phyloP scores from a whole-genome alignment of 2,329 filamentous ascomycete species.

The Laburnicola sp. region DNA sequence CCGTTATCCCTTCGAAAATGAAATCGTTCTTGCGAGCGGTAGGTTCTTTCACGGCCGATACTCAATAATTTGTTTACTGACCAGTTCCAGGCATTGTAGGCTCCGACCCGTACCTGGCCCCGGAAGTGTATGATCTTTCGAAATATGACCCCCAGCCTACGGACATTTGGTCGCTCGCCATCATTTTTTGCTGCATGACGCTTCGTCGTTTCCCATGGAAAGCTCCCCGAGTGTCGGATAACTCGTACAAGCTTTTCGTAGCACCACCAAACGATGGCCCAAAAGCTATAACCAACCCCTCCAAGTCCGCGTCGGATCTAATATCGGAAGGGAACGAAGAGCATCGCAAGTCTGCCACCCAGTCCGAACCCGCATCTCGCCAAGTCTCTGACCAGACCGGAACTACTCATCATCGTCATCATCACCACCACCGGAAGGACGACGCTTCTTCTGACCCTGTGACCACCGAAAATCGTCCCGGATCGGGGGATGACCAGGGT shows the following conservation, averaged over 20 bases:
- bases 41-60: conserved; percentile 40
- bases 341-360: conserved; percentile 27
- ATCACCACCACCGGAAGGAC: conserved; percentile 37
- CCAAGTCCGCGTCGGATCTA: conserved; percentile 39
- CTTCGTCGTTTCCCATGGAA: conserved; percentile 96
- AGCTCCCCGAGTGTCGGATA: conserved; percentile 85
- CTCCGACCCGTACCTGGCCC: conserved; percentile 94
- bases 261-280: conserved; percentile 68
- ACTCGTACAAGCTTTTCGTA: conserved; percentile 91
- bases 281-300: conserved; percentile 35
- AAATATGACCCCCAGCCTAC: conserved; percentile 93
- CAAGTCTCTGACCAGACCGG: conserved; percentile 33
- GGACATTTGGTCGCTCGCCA: conserved; percentile 97
- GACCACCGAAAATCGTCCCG: conserved; percentile 16
- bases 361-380: conserved; percentile 49
- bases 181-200: conserved; percentile 99
- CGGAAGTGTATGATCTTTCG: conserved; percentile 91
- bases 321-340: conserved; percentile 46
- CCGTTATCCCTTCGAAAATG: conserved; percentile 93
- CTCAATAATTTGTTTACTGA: conserved; percentile 17
- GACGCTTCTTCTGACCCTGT: conserved; percentile 23
- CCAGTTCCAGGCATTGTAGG: conserved; percentile 66
- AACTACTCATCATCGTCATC: conserved; percentile 32
- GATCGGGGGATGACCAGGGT: conserved; percentile 19
- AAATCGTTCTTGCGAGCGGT: conserved; percentile 80